Evolutionary conservation across 1,139 yeast species (phyloP).

Genomic region (Citeromyces hawaiiensis): DNA sequence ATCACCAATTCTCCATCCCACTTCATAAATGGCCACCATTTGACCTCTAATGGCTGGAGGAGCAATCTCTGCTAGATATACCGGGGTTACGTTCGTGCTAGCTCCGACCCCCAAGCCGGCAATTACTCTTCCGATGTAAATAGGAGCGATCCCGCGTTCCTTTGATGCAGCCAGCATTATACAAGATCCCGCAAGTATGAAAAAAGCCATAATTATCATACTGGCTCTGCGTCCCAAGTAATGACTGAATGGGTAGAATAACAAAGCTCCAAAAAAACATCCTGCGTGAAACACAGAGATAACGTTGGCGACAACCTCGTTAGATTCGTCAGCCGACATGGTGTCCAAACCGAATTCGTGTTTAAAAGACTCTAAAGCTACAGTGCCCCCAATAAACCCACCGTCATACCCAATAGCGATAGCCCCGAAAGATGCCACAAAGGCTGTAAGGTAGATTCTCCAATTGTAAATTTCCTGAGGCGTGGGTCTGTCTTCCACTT

Average conservation of each 20-base stretch:
- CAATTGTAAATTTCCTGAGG: conserved; percentile 15
- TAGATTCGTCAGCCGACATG: conserved; percentile 6
- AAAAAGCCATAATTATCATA: conserved; percentile 22
- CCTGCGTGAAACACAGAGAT: conserved; percentile 35
- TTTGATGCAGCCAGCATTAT: conserved; percentile 12
- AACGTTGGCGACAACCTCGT: conserved; percentile 19
- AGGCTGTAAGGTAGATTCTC: conserved; percentile 13
- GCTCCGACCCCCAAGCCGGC: conserved; percentile 34
- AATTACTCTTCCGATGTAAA: conserved; percentile 24
- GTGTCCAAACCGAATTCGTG: conserved; percentile 20
- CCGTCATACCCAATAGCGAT: conserved; percentile 26
- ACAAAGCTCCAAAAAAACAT: conserved; percentile 31
- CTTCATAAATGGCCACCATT: conserved; percentile 24
- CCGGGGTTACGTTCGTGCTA: conserved; percentile 43
- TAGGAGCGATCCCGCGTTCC: conserved; percentile 15
- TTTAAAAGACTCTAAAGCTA: conserved; percentile 22
- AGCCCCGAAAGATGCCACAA: conserved; percentile 18
- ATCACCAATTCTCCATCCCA: conserved; percentile 25
- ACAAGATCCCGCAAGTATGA: conserved; percentile 31
- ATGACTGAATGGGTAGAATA: conserved; percentile 26
- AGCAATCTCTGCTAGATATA: conserved; percentile 40
- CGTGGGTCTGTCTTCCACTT: conserved; percentile 11
- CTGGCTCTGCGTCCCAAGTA: conserved; percentile 25
- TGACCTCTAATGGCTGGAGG: conserved; percentile 41
- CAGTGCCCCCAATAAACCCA: conserved; percentile 32